Base-by-base conservation (phyloP, 2,329 filamentous ascomycete species). In the Chaetothyriales sp. region DNA sequence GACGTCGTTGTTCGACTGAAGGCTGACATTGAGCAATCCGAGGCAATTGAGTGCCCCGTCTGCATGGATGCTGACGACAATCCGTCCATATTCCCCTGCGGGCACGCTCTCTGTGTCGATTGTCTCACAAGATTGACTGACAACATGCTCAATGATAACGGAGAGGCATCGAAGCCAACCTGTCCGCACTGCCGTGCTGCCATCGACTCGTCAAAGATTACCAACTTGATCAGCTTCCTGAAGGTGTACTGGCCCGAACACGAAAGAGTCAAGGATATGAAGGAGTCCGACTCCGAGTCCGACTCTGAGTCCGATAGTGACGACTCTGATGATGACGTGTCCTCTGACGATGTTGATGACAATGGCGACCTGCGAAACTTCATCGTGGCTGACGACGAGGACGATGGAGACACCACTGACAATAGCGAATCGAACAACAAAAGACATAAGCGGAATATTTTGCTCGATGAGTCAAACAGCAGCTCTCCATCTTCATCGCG, bases 1-100 rank as follows among this genome's bases (percentile, higher is more conserved):
- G 70, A 77, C 2, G 83, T 86, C 10, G 73, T 93, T 18, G 62
- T 70, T n/a, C 78, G 86, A 5, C 74, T 92, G 62, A 83, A 72
- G 55, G 42, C 7, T 18, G 20, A 32, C 10, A 39, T 39, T 39
- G 51, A 43, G 12, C 67, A 70, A 10, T 67, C 70, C 5, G 72
- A 79, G 1, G 75, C 72, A 1, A 86, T 90, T 47, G 83, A 89
- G 62, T 94, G 88, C 61, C 85, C 85, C 0, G 80, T 92, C 18
- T 95, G 88, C 64, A 81, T 84, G 52, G 88, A 95, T 60, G 80
- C 73, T 2, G 78, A 83, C 5, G 73, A 76, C 12, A 88, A 89
- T 55, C 84, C 86, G 0, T 77, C 77, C 2, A 85, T 94, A 55
- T 83, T 89, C 64, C 86, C 86, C 1, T 95, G 88, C 61, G 88